Evolutionary conservation across 495 filamentous ascomycete species (phyloP).

Genomic region (Stereocaulon alpinum): DNA sequence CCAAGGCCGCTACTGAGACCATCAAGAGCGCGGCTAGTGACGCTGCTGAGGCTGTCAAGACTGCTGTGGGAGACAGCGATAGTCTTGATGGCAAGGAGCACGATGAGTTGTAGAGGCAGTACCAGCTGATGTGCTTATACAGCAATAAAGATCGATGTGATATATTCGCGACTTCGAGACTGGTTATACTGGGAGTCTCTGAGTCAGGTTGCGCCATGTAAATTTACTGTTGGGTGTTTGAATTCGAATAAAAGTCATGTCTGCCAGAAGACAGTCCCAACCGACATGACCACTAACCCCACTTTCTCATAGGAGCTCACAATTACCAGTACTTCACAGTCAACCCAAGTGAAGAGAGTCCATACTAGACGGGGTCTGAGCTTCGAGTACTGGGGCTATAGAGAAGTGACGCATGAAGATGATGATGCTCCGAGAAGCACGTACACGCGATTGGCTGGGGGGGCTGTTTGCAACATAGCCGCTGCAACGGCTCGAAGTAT

Average conservation of each 20-base stretch:
- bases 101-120: constrained; percentile 53
- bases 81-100: constrained; percentile 41
- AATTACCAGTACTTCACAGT: no score
- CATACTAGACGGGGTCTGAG: no score
- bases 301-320: no score
- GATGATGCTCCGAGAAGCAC: no score
- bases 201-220: neutral
- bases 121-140: no score
- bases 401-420: no score
- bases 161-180: neutral
- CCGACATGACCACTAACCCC: no score
- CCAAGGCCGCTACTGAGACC: constrained; percentile 46
- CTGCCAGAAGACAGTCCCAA: neutral
- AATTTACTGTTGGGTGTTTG: neutral
- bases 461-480: no score
- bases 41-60: constrained; percentile 34
- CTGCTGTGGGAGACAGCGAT: constrained; percentile 27
- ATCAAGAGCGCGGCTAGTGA: constrained; percentile 31
- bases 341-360: no score
- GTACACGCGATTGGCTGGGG: no score
- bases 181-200: neutral
- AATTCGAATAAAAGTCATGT: constrained; percentile 2
- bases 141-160: neutral
- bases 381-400: no score
- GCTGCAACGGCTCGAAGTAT: no score